Evolutionary conservation across 192 early-diverging fungal genomes (phyloP), one percentile per base, ranked within the genome.

Genomic region (Mortierella antarctica): DNA sequence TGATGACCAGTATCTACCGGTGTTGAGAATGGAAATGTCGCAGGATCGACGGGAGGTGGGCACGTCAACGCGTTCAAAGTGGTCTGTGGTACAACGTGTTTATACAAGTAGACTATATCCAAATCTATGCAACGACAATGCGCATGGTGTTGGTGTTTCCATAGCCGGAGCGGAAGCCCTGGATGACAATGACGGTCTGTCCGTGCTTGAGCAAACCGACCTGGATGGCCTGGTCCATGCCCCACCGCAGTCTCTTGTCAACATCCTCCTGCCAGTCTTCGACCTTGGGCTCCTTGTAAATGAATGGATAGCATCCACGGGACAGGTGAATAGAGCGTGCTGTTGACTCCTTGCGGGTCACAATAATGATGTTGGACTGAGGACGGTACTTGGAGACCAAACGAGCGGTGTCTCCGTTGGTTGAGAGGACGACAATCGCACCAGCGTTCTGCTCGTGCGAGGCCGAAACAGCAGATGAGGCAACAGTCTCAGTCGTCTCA

Each of bases 351-450:
- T 91, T 86, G 76, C 94, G 91, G 15, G 97, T 99, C 44, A 99
- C 92, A 50, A 95, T 95, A 46, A 99, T 89, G 31, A 99, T 97
- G 21, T 96, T 95, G 53, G 93, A 89, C 61, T 91, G 87, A 40
- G 97, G 97, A 52, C 95, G 91, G 84, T 99, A 99, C 86, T 99
- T 99, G 63, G 95, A 92, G 52, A 99, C 89, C 55, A 94, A 86
- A 52, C 92, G 91, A 50, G 97, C 96, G 39, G 96, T 94, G 65
- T 92, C 91, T 20, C 97, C 96, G 9, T 91, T 91, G 47, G 97
- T 96, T 40, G 96, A 90, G 31, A 98, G 89, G 47, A 97, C 95
- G 82, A 99, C 92, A 72, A 95, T 94, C 39, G 95, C 89, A 55
- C 93, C 92, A 47, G 95, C 96, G 68, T 93, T 87, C 82, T 92